Conservation (phyloP, 768 basidiomycete genomes). For the Kwoniella shandongensis region DNA sequence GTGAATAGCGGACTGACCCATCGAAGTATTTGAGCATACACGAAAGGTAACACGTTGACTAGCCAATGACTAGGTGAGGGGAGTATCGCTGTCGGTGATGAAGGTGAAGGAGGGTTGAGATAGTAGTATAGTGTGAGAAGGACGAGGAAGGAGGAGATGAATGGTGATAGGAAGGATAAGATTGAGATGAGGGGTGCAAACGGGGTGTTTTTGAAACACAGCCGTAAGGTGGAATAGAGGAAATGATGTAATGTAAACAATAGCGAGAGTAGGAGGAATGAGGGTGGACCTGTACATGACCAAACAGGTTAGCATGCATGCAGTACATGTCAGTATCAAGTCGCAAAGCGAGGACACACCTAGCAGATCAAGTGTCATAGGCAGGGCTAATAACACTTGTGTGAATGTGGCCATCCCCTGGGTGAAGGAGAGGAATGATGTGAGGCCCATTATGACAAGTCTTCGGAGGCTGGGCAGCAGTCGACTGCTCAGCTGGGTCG, state of each 20-base stretch:
- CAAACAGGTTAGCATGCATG: neutral
- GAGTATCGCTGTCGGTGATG: slow-evolving; percentile 12
- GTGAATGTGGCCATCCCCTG: slow-evolving; percentile 45
- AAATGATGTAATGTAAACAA: slow-evolving; percentile 51
- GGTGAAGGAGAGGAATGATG: slow-evolving; percentile 26
- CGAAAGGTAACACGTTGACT: slow-evolving; percentile 43
- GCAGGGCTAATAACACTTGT: slow-evolving; percentile 51
- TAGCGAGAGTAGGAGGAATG: slow-evolving; percentile 54
- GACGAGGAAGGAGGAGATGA: slow-evolving; percentile 42
- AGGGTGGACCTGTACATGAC: slow-evolving; percentile 41
- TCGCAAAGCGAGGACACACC: slow-evolving; percentile 23
- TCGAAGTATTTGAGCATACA: slow-evolving; percentile 48
- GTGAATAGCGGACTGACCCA: slow-evolving; percentile 52
- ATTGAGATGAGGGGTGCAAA: slow-evolving; percentile 46
- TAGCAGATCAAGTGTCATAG: slow-evolving; percentile 50
- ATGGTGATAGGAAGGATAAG: slow-evolving; percentile 42
- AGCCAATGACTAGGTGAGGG: slow-evolving; percentile 29
- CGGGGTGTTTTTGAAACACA: slow-evolving; percentile 49
- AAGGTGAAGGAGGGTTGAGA: slow-evolving; percentile 41
- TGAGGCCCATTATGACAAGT: slow-evolving; percentile 31
- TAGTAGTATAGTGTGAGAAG: slow-evolving; percentile 48
- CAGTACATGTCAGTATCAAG: neutral
- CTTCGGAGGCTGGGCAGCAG: neutral
- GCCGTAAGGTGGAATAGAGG: slow-evolving; percentile 50
- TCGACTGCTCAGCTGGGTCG: too few relatives aligned